Conservation (phyloP, 2,329 filamentous ascomycete genomes). For the Calonectria leucothoes region DNA sequence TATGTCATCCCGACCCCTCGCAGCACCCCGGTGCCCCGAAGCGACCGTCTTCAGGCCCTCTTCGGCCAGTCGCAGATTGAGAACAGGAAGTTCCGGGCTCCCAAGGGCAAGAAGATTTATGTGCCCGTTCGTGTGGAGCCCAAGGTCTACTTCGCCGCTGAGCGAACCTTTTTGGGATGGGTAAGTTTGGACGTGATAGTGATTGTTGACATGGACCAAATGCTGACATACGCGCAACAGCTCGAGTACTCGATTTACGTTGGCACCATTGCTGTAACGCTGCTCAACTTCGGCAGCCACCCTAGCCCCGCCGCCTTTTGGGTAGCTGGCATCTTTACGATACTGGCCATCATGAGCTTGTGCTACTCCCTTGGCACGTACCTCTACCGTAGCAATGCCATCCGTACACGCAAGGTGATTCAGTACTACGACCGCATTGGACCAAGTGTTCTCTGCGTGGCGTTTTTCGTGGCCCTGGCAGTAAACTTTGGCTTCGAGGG, state of each 20-base stretch:
- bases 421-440: conserved; percentile 93
- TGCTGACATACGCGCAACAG: conserved; percentile 51
- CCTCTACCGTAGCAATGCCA: conserved; percentile 87
- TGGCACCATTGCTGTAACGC: conserved; percentile 84
- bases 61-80: conserved; percentile 68
- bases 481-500: conserved; percentile 86
- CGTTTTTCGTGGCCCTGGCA: conserved; percentile 78
- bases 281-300: conserved; percentile 82
- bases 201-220: too few species aligned
- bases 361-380: conserved; percentile 87
- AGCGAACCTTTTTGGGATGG: conserved; percentile 96
- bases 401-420: conserved; percentile 84
- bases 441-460: conserved; percentile 79
- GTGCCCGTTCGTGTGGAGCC: conserved; percentile 96
- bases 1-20: conserved; percentile 67
- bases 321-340: conserved; percentile 82
- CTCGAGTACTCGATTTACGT: conserved; percentile 98
- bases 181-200: conserved; percentile 59
- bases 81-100: conserved; percentile 74
- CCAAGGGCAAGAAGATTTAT: conserved; percentile 90
- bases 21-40: conserved; percentile 66
- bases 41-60: conserved; percentile 64
- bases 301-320: conserved; percentile 70
- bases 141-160: conserved; percentile 97
- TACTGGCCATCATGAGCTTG: conserved; percentile 82